phyloP scores from a whole-genome alignment of 345 rosid genomes.

The Turritis glabra region DNA sequence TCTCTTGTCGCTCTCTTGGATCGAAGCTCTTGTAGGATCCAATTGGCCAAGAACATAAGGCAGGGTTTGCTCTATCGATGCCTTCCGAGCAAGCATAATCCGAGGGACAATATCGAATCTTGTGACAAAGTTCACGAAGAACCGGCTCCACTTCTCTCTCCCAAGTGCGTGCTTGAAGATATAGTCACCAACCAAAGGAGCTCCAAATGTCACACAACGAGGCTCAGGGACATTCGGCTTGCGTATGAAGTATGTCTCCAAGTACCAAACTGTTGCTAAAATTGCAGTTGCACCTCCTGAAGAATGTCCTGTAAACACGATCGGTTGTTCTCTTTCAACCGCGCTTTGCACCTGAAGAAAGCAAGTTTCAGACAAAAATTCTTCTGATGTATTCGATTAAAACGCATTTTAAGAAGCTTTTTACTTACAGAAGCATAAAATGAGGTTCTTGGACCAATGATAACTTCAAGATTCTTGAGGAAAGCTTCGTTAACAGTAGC shows the following conservation, averaged over 20 bases:
- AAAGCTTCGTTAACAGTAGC: slow-evolving; percentile 73
- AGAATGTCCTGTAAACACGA: slow-evolving; percentile 86
- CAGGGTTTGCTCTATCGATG: slow-evolving; percentile 38
- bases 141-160: slow-evolving; percentile 68
- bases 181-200: slow-evolving; percentile 71
- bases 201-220: slow-evolving; percentile 76
- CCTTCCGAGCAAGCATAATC: slow-evolving; percentile 55
- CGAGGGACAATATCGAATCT: slow-evolving; percentile 76
- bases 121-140: slow-evolving; percentile 61
- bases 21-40: background rate
- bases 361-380: slow-evolving; percentile 9
- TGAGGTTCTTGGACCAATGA: slow-evolving; percentile 12
- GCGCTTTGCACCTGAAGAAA: slow-evolving; percentile 54
- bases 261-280: slow-evolving; percentile 63
- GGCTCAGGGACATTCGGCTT: slow-evolving; percentile 21
- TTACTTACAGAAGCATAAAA: slow-evolving; percentile 18
- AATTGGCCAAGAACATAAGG: slow-evolving; percentile 39
- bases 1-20: slow-evolving; percentile 11
- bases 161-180: slow-evolving; percentile 64
- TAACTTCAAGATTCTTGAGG: slow-evolving; percentile 35
- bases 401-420: background rate
- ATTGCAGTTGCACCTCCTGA: slow-evolving; percentile 79
- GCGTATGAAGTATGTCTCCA: slow-evolving; percentile 40
- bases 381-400: background rate
- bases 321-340: slow-evolving; percentile 35